These are phyloP conservation scores for Saprolegnia parasitica DNA, from an alignment of 352 stramenopile species.

Conservation along the genomic window DNA sequence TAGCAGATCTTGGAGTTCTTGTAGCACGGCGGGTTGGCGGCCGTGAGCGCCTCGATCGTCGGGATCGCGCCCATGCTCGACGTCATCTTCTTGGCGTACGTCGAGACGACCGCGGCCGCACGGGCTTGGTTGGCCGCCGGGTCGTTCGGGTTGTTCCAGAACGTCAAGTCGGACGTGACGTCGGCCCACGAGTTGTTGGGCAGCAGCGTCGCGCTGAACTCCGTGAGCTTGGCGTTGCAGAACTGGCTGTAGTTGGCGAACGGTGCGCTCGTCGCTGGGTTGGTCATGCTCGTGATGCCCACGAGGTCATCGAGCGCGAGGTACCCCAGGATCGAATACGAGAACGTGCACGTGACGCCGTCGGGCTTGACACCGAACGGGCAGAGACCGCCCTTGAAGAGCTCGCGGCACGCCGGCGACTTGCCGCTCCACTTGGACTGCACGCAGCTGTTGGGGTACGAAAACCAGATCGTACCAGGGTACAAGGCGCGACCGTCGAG, in stretches of 20 bases:
- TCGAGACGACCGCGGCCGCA: conserved; percentile 43
- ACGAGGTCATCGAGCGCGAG: conserved; percentile 61
- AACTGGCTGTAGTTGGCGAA: conserved; percentile 59
- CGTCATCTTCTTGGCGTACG: conserved; percentile 41
- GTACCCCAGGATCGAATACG: conserved; percentile 56
- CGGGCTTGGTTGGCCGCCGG: conserved; percentile 46
- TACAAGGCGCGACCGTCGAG: conserved; percentile 19
- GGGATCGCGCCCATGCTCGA: conserved; percentile 35
- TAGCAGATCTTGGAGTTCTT: conserved; percentile 36
- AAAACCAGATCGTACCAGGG: conserved; percentile 29
- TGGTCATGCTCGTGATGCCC: conserved; percentile 57
- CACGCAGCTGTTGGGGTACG: conserved; percentile 37
- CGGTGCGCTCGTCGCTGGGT: conserved; percentile 36
- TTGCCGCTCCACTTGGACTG: conserved; percentile 48
- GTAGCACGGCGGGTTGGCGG: conserved; percentile 65
- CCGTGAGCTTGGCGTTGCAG: conserved; percentile 45
- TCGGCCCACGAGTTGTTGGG: conserved; percentile 17
- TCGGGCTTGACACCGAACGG: conserved; percentile 48
- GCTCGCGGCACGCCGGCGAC: conserved; percentile 35
- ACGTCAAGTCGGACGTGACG: conserved; percentile 26
- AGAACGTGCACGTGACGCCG: conserved; percentile 56
- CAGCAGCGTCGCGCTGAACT: conserved; percentile 35
- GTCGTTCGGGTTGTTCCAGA: conserved; percentile 66
- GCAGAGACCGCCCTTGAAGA: conserved; percentile 46
- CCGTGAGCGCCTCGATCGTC: conserved; percentile 40